A percentile compares a stretch with the other conserved stretches of the same genome.
These are phyloP conservation scores for Syzygium grande DNA, from an alignment of 345 rosid species.

Conservation along the genomic window DNA sequence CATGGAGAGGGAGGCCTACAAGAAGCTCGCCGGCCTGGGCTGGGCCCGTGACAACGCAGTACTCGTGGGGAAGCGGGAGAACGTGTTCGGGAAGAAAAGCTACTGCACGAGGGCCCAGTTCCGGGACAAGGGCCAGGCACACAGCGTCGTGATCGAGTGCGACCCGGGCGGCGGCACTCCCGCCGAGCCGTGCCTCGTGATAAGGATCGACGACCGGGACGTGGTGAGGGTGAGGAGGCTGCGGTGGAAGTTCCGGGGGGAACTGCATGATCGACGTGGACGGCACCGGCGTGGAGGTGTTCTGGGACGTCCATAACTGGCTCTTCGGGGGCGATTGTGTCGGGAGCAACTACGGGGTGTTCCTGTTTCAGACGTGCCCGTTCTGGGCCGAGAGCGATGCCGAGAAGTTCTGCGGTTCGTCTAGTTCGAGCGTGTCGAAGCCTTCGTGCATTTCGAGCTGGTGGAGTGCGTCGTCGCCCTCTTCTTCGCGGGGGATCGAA, in stretches of 20 bases:
- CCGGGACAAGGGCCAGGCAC: conserved; percentile 47
- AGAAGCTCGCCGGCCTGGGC: conserved; percentile 35
- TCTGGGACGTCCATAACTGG: conserved; percentile 96
- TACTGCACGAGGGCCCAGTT: conserved; percentile 74
- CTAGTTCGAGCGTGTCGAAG: background rate
- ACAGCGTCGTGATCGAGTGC: conserved; percentile 75
- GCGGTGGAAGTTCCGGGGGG: conserved; percentile 95
- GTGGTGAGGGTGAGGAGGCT: conserved; percentile 78
- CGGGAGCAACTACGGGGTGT: conserved; percentile 47
- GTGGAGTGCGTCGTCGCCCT: conserved; percentile 7
- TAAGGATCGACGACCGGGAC: conserved; percentile 68
- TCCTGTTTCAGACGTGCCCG: conserved; percentile 76
- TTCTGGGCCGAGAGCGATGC: conserved; percentile 11
- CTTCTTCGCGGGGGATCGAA: background rate
- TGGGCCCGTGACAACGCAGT: conserved; percentile 31
- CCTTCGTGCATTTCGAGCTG: conserved; percentile 7
- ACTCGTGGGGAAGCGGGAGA: conserved; percentile 66
- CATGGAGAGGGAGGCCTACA: conserved; percentile 69
- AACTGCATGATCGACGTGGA: conserved; percentile 78
- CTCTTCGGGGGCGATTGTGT: conserved; percentile 39
- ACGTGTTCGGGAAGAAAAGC: conserved; percentile 73
- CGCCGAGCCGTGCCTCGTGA: conserved; percentile 59
- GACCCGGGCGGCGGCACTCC: conserved; percentile 37
- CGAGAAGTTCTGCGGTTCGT: conserved; percentile 9
- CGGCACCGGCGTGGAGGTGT: conserved; percentile 75